Evolutionary conservation across 495 filamentous ascomycete genomes (phyloP).

Genomic region (Annulohypoxylon nitens): DNA sequence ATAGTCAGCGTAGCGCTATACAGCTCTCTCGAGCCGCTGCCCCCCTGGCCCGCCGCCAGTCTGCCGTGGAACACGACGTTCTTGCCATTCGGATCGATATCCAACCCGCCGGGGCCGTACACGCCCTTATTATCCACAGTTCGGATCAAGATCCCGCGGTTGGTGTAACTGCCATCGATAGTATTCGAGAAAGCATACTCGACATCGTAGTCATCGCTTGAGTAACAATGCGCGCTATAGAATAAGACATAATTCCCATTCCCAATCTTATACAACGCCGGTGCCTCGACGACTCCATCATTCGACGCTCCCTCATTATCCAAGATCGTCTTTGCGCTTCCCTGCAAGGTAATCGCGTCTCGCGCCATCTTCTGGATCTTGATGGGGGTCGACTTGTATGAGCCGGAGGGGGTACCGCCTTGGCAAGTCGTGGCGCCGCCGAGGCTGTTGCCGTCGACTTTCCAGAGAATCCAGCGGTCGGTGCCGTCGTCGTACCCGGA

Average conservation of each 20-base stretch:
- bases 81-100: slow-evolving; percentile 49
- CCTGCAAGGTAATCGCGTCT: slow-evolving; percentile 65
- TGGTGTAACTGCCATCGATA: slow-evolving; percentile 64
- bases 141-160: slow-evolving; percentile 52
- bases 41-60: slow-evolving; percentile 34
- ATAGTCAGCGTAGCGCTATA: slow-evolving; percentile 48
- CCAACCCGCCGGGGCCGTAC: slow-evolving; percentile 48
- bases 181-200: slow-evolving; percentile 64
- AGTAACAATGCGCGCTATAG: slow-evolving; percentile 71
- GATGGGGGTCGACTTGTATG: slow-evolving; percentile 63
- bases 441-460: slow-evolving; percentile 70
- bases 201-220: slow-evolving; percentile 65
- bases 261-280: slow-evolving; percentile 61
- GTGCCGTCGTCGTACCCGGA: slow-evolving; percentile 67
- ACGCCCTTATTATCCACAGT: slow-evolving; percentile 47
- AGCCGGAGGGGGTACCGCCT: slow-evolving; percentile 41
- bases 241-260: slow-evolving; percentile 70
- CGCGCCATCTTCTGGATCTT: slow-evolving; percentile 66
- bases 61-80: slow-evolving; percentile 51
- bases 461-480: slow-evolving; percentile 69
- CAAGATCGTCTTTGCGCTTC: slow-evolving; percentile 63
- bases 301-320: slow-evolving; percentile 65
- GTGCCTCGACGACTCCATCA: slow-evolving; percentile 72
- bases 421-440: slow-evolving; percentile 51
- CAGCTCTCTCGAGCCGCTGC: slow-evolving; percentile 33